Conservation (phyloP, 371 early-diverging fungal genomes). For the Mucor plumbeus region DNA sequence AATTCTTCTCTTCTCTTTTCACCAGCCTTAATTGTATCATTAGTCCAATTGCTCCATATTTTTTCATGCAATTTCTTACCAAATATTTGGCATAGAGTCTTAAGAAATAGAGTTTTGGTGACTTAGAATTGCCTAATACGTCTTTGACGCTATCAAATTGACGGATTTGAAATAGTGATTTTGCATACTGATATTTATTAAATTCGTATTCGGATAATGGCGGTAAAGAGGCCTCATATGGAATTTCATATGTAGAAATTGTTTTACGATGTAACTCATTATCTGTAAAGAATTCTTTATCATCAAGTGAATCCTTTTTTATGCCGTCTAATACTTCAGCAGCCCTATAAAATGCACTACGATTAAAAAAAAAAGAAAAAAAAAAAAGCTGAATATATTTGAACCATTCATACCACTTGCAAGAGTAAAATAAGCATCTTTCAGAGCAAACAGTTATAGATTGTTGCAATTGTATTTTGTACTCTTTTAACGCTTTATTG, state of each 20-base stretch:
- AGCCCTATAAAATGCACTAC: conserved; percentile 53
- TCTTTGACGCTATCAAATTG: conserved; percentile 70
- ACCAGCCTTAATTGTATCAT: conserved; percentile 47
- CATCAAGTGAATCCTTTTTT: conserved; percentile 21
- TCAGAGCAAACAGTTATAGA: conserved; percentile 70
- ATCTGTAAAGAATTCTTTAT: conserved; percentile 9
- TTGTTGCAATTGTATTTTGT: conserved; percentile 45
- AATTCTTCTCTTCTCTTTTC: conserved; percentile 68
- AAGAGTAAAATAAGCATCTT: conserved; percentile 68
- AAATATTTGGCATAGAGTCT: conserved; percentile 73
- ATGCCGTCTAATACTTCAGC: conserved; percentile 73
- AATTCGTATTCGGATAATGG: conserved; percentile 40
- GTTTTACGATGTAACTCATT: conserved; percentile 1
- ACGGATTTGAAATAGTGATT: conserved; percentile 72
- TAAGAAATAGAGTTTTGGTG: conserved; percentile 65
- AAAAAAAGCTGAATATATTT: not conserved
- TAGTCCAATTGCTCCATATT: not conserved
- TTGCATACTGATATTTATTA: conserved; percentile 70
- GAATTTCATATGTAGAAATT: conserved; percentile 25
- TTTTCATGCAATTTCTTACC: conserved; percentile 34
- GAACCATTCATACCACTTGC: conserved; percentile 66
- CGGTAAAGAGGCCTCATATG: conserved; percentile 28
- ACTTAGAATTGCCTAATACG: conserved; percentile 51
- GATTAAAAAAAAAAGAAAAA: not conserved
- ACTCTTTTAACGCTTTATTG: conserved; percentile 24